A percentile compares a stretch with the other conserved stretches of the same genome.
Evolutionary conservation across 2,329 filamentous ascomycete genomes (phyloP).

Genomic region (Pestalotiopsis sp.): DNA sequence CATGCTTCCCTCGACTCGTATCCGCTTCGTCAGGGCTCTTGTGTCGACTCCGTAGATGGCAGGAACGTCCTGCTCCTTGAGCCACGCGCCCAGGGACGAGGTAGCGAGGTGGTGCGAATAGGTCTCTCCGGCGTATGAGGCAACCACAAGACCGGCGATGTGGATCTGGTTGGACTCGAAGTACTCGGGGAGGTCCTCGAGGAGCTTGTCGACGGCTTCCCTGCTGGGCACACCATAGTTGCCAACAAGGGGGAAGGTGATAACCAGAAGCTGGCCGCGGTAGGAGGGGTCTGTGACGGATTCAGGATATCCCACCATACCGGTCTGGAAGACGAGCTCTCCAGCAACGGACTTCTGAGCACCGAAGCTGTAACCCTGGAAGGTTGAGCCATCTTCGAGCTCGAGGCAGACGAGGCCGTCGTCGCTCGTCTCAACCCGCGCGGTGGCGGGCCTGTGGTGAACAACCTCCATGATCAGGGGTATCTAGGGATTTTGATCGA

Average conservation of each 20-base stretch:
- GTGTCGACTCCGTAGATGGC: conserved; percentile 97
- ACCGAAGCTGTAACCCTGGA: conserved; percentile 95
- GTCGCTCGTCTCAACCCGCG: conserved; percentile 53
- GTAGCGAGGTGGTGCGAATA: conserved; percentile 92
- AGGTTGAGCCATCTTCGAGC: conserved; percentile 86
- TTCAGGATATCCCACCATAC: conserved; percentile 98
- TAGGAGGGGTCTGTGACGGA: conserved; percentile 87
- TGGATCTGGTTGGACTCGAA: conserved; percentile 95
- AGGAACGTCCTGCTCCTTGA: conserved; percentile 92
- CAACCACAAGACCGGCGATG: conserved; percentile 86
- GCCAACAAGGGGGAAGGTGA: conserved; percentile 92
- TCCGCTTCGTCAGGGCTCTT: conserved; percentile 87
- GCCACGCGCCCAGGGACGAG: conserved; percentile 89
- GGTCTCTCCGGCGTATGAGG: conserved; percentile 90
- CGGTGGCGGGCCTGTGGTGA: conserved; percentile 58
- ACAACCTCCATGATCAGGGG: conserved; percentile 33
- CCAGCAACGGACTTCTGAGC: conserved; percentile 91
- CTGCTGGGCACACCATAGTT: conserved; percentile 96
- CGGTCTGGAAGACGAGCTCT: conserved; percentile 98
- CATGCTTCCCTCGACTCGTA: conserved; percentile 94
- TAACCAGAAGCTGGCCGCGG: conserved; percentile 89
- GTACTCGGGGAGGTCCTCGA: conserved; percentile 83
- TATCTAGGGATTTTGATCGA: background rate
- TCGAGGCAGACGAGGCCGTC: conserved; percentile 80
- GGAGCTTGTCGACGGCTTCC: conserved; percentile 79